These are phyloP conservation scores for Yamadazyma blattariae DNA, from an alignment of 1,139 yeast genomes.

Conservation along the genomic window DNA sequence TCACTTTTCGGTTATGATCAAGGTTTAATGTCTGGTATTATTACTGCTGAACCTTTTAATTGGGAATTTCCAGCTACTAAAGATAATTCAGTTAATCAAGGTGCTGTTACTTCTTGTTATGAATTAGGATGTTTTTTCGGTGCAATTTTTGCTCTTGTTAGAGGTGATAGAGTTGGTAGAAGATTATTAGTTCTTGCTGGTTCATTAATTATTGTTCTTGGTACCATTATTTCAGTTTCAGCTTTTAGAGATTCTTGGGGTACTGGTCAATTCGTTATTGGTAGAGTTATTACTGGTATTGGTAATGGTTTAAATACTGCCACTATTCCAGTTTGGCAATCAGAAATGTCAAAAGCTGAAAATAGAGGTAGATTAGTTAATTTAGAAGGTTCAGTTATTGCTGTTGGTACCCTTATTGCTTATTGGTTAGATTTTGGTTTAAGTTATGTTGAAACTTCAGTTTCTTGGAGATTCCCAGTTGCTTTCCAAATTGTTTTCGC, in stretches of 20 bases:
- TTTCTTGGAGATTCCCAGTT: constrained; percentile 32
- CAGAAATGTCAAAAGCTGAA: constrained; percentile 30
- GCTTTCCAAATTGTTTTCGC: constrained; percentile 24
- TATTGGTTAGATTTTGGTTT: constrained; percentile 57
- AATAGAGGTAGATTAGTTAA: constrained; percentile 55
- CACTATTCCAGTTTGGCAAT: constrained; percentile 41
- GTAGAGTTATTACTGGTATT: constrained; percentile 47
- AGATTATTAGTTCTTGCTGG: constrained; percentile 39
- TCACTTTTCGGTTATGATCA: constrained; percentile 73
- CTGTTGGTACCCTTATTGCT: constrained; percentile 34
- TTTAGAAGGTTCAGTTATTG: constrained; percentile 67
- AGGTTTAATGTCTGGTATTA: constrained; percentile 72
- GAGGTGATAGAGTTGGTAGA: constrained; percentile 50
- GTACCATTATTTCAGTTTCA: constrained; percentile 43
- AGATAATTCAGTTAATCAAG: constrained; percentile 48
- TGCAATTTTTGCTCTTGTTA: constrained; percentile 38
- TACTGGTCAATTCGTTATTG: constrained; percentile 43
- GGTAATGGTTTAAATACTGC: constrained; percentile 34
- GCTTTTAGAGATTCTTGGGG: constrained; percentile 57
- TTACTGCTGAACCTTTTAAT: constrained; percentile 59
- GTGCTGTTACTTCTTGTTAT: constrained; percentile 69
- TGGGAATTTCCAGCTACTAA: constrained; percentile 54
- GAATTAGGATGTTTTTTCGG: constrained; percentile 75
- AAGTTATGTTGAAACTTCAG: constrained; percentile 42
- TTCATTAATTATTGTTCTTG: constrained; percentile 36